These are phyloP conservation scores for Schwanniomyces yamadae DNA, from an alignment of 805 yeast species.

Conservation along the genomic window DNA sequence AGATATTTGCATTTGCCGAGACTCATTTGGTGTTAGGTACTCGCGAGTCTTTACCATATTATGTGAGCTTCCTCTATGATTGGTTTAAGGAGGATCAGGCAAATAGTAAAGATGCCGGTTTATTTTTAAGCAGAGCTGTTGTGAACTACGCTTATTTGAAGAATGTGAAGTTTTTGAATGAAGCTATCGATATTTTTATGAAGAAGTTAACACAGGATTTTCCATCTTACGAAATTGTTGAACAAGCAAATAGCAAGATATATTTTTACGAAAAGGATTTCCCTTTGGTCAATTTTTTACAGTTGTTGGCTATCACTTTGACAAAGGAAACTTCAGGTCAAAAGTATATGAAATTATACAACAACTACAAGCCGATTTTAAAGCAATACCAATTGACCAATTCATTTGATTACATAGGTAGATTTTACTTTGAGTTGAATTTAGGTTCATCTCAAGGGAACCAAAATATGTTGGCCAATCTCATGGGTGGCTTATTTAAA, in stretches of 20 bases:
- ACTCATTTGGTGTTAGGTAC: constrained; percentile 70
- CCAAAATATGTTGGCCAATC: constrained; percentile 46
- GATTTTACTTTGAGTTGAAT: constrained; percentile 57
- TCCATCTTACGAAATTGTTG: constrained; percentile 14
- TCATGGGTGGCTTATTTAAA: constrained; percentile 62
- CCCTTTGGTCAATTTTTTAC: constrained; percentile 65
- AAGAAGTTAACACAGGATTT: constrained; percentile 11
- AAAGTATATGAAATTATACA: constrained; percentile 52
- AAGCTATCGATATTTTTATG: constrained; percentile 25
- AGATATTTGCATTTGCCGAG: constrained; percentile 65
- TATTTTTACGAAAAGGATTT: constrained; percentile 35
- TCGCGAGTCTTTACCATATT: constrained; percentile 43
- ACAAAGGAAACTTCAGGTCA: constrained; percentile 46
- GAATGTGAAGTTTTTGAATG: constrained; percentile 59
- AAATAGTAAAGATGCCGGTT: constrained; percentile 35
- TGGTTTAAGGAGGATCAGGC: constrained; percentile 28
- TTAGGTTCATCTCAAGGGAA: constrained; percentile 40
- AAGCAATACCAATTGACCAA: constrained; percentile 34
- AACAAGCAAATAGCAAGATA: constrained; percentile 29
- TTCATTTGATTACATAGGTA: constrained; percentile 59
- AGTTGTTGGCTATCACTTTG: constrained; percentile 60
- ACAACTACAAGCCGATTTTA: constrained; percentile 45
- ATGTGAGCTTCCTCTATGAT: constrained; percentile 45
- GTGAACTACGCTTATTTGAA: constrained; percentile 70
- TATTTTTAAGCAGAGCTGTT: constrained; percentile 55